Conservation (phyloP, 2,329 filamentous ascomycete genomes). For the Colletotrichum melonis region DNA sequence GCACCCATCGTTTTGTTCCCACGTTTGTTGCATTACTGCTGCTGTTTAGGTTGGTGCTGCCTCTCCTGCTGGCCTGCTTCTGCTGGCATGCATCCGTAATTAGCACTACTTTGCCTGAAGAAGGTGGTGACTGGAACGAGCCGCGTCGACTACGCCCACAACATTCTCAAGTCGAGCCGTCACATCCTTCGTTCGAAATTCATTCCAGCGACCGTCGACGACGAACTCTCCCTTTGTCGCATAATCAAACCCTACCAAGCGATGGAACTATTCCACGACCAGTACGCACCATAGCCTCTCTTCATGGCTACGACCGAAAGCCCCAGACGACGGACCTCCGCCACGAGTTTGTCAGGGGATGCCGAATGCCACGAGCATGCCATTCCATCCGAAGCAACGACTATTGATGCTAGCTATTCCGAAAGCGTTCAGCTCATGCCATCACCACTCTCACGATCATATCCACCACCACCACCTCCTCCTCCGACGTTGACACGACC, state of each 20-base stretch:
- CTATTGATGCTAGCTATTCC: not conserved
- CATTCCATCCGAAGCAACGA: conserved; percentile 5
- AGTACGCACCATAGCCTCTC: conserved; percentile 24
- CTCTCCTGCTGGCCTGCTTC: not conserved
- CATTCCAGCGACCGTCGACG: not conserved
- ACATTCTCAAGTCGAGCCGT: not conserved
- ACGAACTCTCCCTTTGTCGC: not conserved
- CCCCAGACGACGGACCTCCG: conserved; percentile 4
- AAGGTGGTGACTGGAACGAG: conserved; percentile 2
- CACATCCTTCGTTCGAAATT: not conserved
- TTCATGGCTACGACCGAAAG: conserved; percentile 20
- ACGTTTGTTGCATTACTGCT: not conserved
- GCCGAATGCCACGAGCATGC: not conserved
- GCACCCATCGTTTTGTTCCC: not conserved
- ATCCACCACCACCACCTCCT: not conserved
- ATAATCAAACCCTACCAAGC: not conserved
- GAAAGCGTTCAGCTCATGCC: not conserved
- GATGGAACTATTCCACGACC: conserved; percentile 30
- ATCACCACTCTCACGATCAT: not conserved
- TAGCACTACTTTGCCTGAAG: not conserved
- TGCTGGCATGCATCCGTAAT: conserved; percentile 12
- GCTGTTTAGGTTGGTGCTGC: not conserved
- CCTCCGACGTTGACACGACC: not conserved
- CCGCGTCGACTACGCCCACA: conserved; percentile 4
- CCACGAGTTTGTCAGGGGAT: conserved; percentile 1